Conservation (phyloP, 305 asterid genomes). For the Fraxinus floribunda region DNA sequence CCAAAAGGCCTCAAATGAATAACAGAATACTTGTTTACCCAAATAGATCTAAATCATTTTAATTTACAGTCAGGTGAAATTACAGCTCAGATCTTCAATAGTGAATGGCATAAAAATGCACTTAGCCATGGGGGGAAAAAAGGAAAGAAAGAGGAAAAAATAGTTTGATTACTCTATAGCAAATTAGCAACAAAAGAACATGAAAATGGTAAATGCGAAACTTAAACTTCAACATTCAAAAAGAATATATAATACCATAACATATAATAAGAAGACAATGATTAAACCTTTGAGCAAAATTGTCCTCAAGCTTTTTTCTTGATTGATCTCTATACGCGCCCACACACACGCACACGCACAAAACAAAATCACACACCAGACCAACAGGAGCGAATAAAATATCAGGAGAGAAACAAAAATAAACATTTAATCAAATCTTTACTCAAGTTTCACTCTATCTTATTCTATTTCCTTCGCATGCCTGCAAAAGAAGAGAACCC, state of each 20-base stretch:
- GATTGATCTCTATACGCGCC: not conserved
- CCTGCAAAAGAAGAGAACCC: conserved; percentile 12
- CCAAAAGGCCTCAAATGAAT: not conserved
- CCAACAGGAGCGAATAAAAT: not conserved
- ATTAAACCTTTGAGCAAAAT: conserved; percentile 13
- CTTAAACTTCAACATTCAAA: not conserved
- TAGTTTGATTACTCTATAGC: not conserved
- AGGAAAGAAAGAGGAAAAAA: not conserved
- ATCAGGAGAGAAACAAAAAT: not conserved
- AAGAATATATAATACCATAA: not conserved
- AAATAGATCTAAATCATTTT: not conserved
- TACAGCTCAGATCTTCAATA: not conserved
- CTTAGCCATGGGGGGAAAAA: not conserved
- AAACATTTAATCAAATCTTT: conserved; percentile 25
- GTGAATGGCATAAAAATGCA: not conserved
- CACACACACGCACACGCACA: not conserved
- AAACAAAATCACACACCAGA: not conserved
- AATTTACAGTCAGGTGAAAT: not conserved
- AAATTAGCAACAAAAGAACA: not conserved
- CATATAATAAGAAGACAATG: not conserved
- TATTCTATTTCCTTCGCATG: not conserved
- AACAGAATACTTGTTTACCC: not conserved
- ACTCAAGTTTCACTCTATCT: not conserved
- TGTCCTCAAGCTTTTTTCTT: not conserved
- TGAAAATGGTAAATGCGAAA: not conserved